Evolutionary conservation across 176 grass and related monocot species (phyloP), one percentile per base, ranked within the genome.

Genomic region (Hyparrhenia diplandra): DNA sequence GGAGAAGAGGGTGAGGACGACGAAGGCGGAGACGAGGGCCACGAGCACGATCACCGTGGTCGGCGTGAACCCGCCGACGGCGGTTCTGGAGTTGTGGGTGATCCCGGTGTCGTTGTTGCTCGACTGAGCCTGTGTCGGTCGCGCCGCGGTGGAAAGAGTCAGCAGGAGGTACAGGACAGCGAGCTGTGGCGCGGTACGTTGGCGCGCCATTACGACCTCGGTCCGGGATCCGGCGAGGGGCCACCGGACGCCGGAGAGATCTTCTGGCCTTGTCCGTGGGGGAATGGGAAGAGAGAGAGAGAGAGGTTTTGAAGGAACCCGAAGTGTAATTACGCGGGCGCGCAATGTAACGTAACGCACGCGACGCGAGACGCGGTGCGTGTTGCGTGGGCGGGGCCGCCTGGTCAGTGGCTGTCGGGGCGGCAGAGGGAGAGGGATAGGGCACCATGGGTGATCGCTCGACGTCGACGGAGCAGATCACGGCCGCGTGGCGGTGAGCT

Each of bases 1-100:
- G 71, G 92, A 89, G 69, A 94, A 94, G 13, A 89, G 25, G 8
- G 89, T 86, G 52, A 94, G 90, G 51, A 64, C 2, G 54, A 85
- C 25, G 69, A 94, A 77, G 72, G 90, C 81, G 30, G 77, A 16
- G 71, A 92, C 28, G 66, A 94, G 84, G 21, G 65, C 52, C 9
- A 79, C 73, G 17, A 94, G 87, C 71, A 94, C 75, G 65, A 73
- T 67, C 41, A 39, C 47, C 13, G 88, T 94, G 64, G 71, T 80
- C 4, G 88, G 76, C 43, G 88, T 81, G 85, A 94, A 94, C 41
- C 92, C 92, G 37, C 85, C 85, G 69, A 78, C 29, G 73, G 78
- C 71, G n/a, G n/a, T n/a, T 5, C 61, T 27, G 13, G 20, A 9
- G 21, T 54, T 29, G 10, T 42, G 6, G 23, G 11, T 3, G 27